phyloP scores from a whole-genome alignment of 2,329 filamentous ascomycete species.

The Pleomassaria siparia region DNA sequence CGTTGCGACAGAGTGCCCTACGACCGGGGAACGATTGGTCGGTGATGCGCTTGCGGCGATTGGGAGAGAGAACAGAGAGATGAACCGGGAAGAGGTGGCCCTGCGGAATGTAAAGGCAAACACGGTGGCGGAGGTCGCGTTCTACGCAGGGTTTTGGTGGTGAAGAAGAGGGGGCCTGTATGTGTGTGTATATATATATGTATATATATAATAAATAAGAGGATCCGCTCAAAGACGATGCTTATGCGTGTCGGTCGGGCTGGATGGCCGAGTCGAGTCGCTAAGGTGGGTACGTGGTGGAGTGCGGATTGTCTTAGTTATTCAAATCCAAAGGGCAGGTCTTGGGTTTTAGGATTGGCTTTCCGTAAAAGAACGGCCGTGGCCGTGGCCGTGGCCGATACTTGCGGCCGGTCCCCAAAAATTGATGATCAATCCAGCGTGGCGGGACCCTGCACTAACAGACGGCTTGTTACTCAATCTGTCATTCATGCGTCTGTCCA shows the following conservation, averaged over 20 bases:
- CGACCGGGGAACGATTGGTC: slow-evolving; percentile 57
- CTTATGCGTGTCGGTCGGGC: slow-evolving; percentile 19
- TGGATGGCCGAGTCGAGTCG: slow-evolving; percentile 10
- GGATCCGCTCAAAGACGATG: slow-evolving; percentile 16
- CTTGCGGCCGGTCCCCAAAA: neutral
- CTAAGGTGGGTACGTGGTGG: slow-evolving; percentile 9
- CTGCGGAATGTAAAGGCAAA: slow-evolving; percentile 82
- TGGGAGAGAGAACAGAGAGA: slow-evolving; percentile 72
- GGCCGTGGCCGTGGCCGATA: neutral
- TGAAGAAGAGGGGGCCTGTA: slow-evolving; percentile 1
- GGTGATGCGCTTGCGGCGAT: slow-evolving; percentile 71
- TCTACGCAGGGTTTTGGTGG: slow-evolving; percentile 7
- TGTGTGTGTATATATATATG: too few relatives aligned
- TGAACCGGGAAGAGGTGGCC: slow-evolving; percentile 61
- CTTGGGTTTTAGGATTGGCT: neutral
- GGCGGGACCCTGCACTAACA: slow-evolving; percentile 2
- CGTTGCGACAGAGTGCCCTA: slow-evolving; percentile 45
- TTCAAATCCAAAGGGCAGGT: neutral
- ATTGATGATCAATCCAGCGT: neutral
- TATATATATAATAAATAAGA: too few relatives aligned
- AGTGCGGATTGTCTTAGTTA: slow-evolving; percentile 1
- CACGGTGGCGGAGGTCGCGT: slow-evolving; percentile 69
- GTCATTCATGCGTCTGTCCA: neutral
- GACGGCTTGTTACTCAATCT: neutral
- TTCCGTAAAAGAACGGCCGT: slow-evolving; percentile 1